These are phyloP conservation scores for Chenopodium quinoa DNA, from an alignment of 148 eudicot genomes.

Conservation along the genomic window DNA sequence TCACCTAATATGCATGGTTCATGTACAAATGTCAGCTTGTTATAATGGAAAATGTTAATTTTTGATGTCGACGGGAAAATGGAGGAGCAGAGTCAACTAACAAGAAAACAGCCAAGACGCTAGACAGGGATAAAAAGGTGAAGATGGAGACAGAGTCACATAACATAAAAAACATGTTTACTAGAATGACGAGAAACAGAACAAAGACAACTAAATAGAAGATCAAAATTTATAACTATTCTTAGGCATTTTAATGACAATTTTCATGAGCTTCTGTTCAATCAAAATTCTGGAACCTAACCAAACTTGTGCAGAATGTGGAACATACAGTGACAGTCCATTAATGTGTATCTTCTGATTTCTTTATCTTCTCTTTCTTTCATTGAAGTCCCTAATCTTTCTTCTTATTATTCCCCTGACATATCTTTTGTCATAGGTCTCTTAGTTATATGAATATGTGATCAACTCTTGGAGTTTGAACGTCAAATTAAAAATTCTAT, in stretches of 20 bases:
- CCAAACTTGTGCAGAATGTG: not conserved
- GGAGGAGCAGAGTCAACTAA: conserved; percentile 31
- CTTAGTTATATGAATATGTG: no score
- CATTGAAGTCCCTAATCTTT: not conserved
- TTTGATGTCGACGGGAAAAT: conserved; percentile 43
- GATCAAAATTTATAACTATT: not conserved
- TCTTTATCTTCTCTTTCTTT: not conserved
- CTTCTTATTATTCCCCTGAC: no score
- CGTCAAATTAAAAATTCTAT: no score
- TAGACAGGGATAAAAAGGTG: conserved; percentile 63
- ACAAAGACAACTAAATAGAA: conserved; percentile 23
- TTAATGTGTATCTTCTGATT: not conserved
- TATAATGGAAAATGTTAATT: not conserved
- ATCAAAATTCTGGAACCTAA: not conserved
- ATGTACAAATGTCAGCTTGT: not conserved
- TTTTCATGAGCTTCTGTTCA: not conserved
- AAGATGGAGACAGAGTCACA: conserved; percentile 71
- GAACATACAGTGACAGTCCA: not conserved
- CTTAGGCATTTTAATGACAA: not conserved
- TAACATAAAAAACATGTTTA: conserved; percentile 85
- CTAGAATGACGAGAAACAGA: conserved; percentile 62
- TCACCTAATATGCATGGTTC: not conserved
- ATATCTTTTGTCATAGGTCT: no score
- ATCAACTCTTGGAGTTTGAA: no score
- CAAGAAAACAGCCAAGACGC: conserved; percentile 50